These are phyloP conservation scores for Allium sativum DNA, from an alignment of 106 monocot species.

Conservation along the genomic window DNA sequence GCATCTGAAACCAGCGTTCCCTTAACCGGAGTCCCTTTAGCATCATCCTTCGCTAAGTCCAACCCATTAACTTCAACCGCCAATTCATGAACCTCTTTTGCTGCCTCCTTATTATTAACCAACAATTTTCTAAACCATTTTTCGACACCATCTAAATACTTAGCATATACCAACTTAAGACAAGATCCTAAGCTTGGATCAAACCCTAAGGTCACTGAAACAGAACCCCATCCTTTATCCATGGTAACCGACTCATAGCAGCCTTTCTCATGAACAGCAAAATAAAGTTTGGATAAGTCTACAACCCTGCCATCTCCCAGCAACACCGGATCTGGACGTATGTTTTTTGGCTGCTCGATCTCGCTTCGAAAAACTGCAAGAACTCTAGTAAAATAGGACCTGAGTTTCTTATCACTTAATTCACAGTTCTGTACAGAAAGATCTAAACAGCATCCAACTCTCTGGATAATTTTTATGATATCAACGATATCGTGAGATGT, in stretches of 20 bases:
- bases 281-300: constrained; percentile 39
- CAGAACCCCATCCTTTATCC: constrained; percentile 22
- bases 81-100: background rate
- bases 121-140: constrained; percentile 26
- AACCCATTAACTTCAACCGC: background rate
- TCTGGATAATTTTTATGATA: constrained; percentile 45
- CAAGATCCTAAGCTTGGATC: constrained; percentile 16
- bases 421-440: constrained; percentile 6
- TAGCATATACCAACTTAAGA: constrained; percentile 49
- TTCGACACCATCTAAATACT: constrained; percentile 45
- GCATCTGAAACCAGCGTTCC: background rate
- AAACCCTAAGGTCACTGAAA: constrained; percentile 29
- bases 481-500: constrained; percentile 15
- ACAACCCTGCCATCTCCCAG: constrained; percentile 39
- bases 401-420: background rate
- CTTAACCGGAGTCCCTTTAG: constrained; percentile 2
- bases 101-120: constrained; percentile 5
- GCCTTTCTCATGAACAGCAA: constrained; percentile 22
- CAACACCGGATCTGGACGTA: constrained; percentile 40
- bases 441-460: constrained; percentile 42
- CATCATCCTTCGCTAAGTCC: background rate
- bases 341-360: constrained; percentile 13
- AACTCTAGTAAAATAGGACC: constrained; percentile 28
- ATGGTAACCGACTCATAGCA: constrained; percentile 35
- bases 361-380: constrained; percentile 37